phyloP scores from a whole-genome alignment of 805 yeast species.

The Scheffersomyces spartinae region DNA sequence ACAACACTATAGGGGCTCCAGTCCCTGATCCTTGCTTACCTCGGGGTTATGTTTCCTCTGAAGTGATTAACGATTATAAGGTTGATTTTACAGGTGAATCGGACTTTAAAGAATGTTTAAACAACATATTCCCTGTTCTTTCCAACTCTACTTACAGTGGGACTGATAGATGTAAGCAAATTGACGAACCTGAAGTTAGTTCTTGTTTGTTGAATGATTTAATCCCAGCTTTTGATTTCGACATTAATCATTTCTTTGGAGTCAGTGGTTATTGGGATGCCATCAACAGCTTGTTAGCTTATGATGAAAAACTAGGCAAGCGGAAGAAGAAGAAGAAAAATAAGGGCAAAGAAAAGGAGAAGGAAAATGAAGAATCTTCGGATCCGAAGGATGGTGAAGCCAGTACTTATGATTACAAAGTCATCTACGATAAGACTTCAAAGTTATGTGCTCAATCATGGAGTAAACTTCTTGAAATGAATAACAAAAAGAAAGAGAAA shows the following conservation, averaged over 20 bases:
- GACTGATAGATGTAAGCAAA: slow-evolving; percentile 17
- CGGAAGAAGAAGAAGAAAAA: slow-evolving; percentile 1
- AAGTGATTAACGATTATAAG: slow-evolving; percentile 12
- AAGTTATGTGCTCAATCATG: slow-evolving; percentile 36
- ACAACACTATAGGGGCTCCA: slow-evolving; percentile 13
- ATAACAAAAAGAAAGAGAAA: slow-evolving; percentile 10
- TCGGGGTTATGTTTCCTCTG: slow-evolving; percentile 21
- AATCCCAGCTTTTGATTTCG: slow-evolving; percentile 47
- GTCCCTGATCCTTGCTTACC: slow-evolving; percentile 51
- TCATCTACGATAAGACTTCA: slow-evolving; percentile 32
- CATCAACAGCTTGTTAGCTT: slow-evolving; percentile 32
- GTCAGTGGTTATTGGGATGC: slow-evolving; percentile 63
- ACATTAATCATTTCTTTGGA: slow-evolving; percentile 45
- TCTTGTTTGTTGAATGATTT: slow-evolving; percentile 42
- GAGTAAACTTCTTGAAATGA: slow-evolving; percentile 22
- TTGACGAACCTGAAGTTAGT: slow-evolving; percentile 19
- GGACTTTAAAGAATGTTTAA: slow-evolving; percentile 36
- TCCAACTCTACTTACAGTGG: too few relatives aligned
- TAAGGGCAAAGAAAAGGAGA: slow-evolving; percentile 1
- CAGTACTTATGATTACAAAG: slow-evolving; percentile 31
- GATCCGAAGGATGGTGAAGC: slow-evolving; percentile 6
- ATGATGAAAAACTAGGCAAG: slow-evolving; percentile 9
- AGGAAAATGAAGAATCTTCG: slow-evolving; percentile 8
- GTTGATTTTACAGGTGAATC: slow-evolving; percentile 41
- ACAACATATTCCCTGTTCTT: slow-evolving; percentile 35